Percentiles rank a stretch among this genome's conserved stretches.
Evolutionary conservation across 768 basidiomycete genomes (phyloP).

Genomic region (Boletellus emodensis): DNA sequence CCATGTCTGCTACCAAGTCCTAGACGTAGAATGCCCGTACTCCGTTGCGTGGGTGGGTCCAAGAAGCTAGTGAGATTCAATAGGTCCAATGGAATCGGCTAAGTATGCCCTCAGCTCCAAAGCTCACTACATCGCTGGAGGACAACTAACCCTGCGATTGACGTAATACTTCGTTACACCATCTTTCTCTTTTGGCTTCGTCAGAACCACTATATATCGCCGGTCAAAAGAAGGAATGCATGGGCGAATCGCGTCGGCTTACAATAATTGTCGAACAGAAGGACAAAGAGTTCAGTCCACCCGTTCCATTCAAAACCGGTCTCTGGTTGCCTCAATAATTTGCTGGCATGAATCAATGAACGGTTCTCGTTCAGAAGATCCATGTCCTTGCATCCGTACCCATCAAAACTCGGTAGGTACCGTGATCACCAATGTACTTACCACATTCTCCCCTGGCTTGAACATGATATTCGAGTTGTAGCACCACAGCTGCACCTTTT

Average conservation of each 20-base stretch:
- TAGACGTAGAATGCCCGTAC: constrained; percentile 66
- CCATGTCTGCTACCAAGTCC: constrained; percentile 40
- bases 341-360: constrained; percentile 79
- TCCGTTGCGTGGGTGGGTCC: constrained; percentile 73
- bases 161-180: constrained; percentile 73
- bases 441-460: constrained; percentile 72
- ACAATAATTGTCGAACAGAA: constrained; percentile 96
- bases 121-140: neutral
- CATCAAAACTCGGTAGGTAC: neutral
- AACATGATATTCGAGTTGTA: constrained; percentile 77
- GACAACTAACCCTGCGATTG: constrained; percentile 62
- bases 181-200: constrained; percentile 78
- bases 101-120: constrained; percentile 1
- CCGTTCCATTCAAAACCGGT: constrained; percentile 84
- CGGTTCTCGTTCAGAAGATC: constrained; percentile 82
- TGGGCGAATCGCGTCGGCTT: constrained; percentile 26
- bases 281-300: constrained; percentile 85
- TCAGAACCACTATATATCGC: constrained; percentile 69
- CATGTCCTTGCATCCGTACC: constrained; percentile 58
- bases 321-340: constrained; percentile 82
- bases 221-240: constrained; percentile 8
- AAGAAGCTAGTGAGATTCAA: constrained; percentile 81
- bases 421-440: constrained; percentile 23
- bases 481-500: constrained; percentile 87
- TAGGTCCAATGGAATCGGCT: constrained; percentile 94